Conservation (phyloP, 164 flowering plant species). For the Echeveria elegans region DNA sequence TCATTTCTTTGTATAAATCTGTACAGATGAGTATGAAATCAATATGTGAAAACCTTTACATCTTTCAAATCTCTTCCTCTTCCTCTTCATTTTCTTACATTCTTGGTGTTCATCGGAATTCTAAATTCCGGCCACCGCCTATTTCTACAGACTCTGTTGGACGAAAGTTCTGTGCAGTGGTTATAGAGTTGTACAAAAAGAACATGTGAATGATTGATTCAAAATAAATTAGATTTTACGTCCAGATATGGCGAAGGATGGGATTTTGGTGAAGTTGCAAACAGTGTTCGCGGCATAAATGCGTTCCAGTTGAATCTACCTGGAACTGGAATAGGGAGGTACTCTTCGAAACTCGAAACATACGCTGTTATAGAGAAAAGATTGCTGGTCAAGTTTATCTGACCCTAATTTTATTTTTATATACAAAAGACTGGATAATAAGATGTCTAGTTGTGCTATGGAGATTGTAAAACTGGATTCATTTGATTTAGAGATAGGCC, state of each 20-base stretch:
- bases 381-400: background rate
- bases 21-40: too few relatives aligned
- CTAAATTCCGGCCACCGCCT: too few relatives aligned
- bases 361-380: background rate
- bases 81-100: too few relatives aligned
- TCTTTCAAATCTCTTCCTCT: too few relatives aligned
- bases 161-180: too few relatives aligned
- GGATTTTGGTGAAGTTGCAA: slow-evolving; percentile 97
- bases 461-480: background rate
- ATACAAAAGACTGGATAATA: background rate
- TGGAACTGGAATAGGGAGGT: slow-evolving; percentile 95
- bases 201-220: too few relatives aligned
- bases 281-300: slow-evolving; percentile 85
- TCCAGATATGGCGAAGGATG: slow-evolving; percentile 95
- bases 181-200: too few relatives aligned
- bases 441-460: background rate
- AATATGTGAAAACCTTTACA: too few relatives aligned
- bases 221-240: background rate
- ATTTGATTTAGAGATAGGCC: slow-evolving; percentile 22
- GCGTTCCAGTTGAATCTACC: slow-evolving; percentile 82
- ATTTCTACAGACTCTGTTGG: too few relatives aligned
- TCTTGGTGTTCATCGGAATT: too few relatives aligned
- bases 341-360: background rate
- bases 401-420: background rate
- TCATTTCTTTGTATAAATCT: too few relatives aligned